Evolutionary conservation across 2,329 filamentous ascomycete species (phyloP).

Genomic region (Fusarium succisae): DNA sequence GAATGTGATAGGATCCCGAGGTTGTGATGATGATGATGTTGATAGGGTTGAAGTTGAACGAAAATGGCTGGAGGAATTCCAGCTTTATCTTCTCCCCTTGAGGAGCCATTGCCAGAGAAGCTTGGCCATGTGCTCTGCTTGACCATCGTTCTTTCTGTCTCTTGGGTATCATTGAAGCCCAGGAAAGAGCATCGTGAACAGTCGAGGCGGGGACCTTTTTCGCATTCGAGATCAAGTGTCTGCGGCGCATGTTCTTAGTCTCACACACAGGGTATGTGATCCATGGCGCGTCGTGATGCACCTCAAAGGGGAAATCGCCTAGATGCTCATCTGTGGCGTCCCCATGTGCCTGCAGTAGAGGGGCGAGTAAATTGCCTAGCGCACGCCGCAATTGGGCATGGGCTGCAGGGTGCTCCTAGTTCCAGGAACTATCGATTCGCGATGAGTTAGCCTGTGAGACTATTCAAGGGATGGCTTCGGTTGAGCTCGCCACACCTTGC

Average conservation of each 20-base stretch:
- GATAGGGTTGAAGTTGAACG: constrained; percentile 3
- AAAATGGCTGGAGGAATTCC: constrained; percentile 18
- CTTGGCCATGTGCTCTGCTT: constrained; percentile 22
- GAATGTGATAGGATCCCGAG: constrained; percentile 21
- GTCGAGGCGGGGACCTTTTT: not conserved
- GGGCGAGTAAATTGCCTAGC: not conserved
- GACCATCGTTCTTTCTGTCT: constrained; percentile 5
- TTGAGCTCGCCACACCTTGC: constrained; percentile 20
- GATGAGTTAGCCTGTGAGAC: constrained; percentile 1
- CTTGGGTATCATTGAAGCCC: not conserved
- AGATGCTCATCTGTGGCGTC: constrained; percentile 16
- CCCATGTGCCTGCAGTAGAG: constrained; percentile 33
- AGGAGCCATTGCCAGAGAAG: not conserved
- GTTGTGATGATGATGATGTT: not conserved
- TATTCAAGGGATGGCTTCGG: not conserved
- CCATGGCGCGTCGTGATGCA: not conserved
- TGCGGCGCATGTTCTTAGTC: constrained; percentile 21
- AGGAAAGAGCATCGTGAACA: constrained; percentile 24
- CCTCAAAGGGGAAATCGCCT: constrained; percentile 14
- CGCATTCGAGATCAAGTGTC: constrained; percentile 32
- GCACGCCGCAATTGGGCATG: not conserved
- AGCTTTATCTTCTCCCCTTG: constrained; percentile 4
- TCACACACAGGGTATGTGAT: constrained; percentile 6
- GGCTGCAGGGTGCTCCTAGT: constrained; percentile 15
- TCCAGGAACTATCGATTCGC: constrained; percentile 37